Base-by-base conservation (phyloP, 2,329 filamentous ascomycete genomes). In the Botrytis byssoidea region DNA sequence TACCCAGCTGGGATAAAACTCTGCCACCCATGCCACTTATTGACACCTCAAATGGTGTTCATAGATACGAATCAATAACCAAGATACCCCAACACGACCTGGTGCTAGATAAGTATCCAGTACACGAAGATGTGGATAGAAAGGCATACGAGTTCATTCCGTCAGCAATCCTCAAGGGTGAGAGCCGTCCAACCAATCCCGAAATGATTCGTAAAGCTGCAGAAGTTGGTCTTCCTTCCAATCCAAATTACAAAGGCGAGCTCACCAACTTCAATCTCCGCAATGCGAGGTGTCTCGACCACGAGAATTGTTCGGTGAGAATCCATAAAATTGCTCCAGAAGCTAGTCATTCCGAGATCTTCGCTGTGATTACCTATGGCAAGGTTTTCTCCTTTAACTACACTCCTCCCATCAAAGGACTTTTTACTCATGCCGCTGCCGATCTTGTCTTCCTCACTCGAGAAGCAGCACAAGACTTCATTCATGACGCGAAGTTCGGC, bases 371-470 rank as follows among this genome's bases (percentile, higher is more conserved):
- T 18, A 65, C 42, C 2, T 70, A 75, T 42, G 77, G 76, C 32
- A 74, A 74, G 25, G 71, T 78, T 3, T 75, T 72, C 14, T 51
- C 68, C 5, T 74, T 74, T 32, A 66, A 72, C 29, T 67, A 70
- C 37, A 71, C 63, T 35, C n/a, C 8, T 14, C 42, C 74, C 0
- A 16, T 69, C 1, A 16, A 59, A 29, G 25, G 29, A 7, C 16
- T 71, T 18, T 66, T 70, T 14, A 18, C 51, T 8, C 48, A 57
- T 3, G 63, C 57, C 3, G 76, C 74, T 18, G 73, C 72, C 3
- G 68, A 73, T 20, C 55, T 76, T 22, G 72, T 67, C 25, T 78
- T 77, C 51, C 46, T 73, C 8, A 73, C 69, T 9, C 64, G 72
- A 7, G 63, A 37, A 8, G 71, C 67, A 12, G 77, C 75, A n/a